Evolutionary conservation across 2,329 filamentous ascomycete genomes (phyloP).

Genomic region (Botrytis galanthina): DNA sequence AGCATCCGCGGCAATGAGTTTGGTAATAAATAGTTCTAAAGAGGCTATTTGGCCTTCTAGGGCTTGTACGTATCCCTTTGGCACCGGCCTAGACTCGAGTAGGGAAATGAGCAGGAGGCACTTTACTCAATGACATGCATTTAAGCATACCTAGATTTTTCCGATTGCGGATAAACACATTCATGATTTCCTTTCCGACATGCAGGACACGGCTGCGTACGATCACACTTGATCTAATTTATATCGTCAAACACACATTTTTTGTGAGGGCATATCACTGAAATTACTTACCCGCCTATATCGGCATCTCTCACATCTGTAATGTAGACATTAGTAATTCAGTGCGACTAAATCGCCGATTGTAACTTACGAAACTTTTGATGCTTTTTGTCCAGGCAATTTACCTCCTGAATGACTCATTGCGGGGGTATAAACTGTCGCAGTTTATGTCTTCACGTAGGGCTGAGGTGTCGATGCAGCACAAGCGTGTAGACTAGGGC

Average conservation of each 20-base stretch:
- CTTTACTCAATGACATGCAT: not conserved
- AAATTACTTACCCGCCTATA: slow-evolving; percentile 42
- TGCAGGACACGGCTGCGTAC: slow-evolving; percentile 49
- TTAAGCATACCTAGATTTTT: slow-evolving; percentile 43
- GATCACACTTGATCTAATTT: slow-evolving; percentile 51
- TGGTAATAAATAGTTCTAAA: slow-evolving; percentile 47
- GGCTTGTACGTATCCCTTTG: slow-evolving; percentile 48
- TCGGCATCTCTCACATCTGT: slow-evolving; percentile 46
- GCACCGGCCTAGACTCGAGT: slow-evolving; percentile 41
- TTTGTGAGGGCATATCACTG: not conserved
- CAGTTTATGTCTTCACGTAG: not conserved
- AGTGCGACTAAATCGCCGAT: not conserved
- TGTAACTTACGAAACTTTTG: slow-evolving; percentile 17
- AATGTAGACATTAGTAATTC: not conserved
- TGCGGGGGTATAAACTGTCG: not conserved
- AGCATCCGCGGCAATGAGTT: slow-evolving; percentile 44
- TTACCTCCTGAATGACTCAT: slow-evolving; percentile 5
- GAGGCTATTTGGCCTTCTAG: slow-evolving; percentile 48
- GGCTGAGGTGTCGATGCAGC: not conserved
- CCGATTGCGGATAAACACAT: slow-evolving; percentile 43
- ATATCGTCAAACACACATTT: not conserved
- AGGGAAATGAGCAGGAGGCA: not conserved
- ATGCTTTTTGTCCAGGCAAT: not conserved
- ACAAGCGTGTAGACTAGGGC: not conserved
- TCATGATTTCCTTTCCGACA: slow-evolving; percentile 46